Conservation (phyloP, 441 rosid genomes). For the Adansonia gregorii region DNA sequence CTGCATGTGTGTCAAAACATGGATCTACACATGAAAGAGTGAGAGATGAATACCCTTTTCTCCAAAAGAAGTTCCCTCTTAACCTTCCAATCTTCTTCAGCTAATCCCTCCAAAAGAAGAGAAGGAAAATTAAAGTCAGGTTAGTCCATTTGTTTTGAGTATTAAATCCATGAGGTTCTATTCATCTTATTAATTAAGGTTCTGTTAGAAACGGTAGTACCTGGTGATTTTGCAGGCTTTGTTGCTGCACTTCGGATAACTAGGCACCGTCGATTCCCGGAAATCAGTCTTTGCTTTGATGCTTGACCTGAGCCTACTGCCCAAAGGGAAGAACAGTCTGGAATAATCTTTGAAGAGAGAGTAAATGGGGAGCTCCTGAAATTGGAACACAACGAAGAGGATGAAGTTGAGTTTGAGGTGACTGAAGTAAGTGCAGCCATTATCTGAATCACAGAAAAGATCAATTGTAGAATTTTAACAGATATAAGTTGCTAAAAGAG, state of each 20-base stretch:
- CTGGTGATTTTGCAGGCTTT: constrained; percentile 82
- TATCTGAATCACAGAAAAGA: constrained; percentile 19
- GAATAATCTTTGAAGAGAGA: constrained; percentile 34
- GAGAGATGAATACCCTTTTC: constrained; percentile 60
- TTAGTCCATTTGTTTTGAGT: constrained; percentile 17
- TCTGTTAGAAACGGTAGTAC: constrained; percentile 36
- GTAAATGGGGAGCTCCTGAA: constrained; percentile 35
- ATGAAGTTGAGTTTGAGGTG: constrained; percentile 47
- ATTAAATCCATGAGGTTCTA: not conserved
- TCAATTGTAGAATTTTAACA: not conserved
- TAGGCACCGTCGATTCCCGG: constrained; percentile 33
- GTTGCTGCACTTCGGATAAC: constrained; percentile 64
- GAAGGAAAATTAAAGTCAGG: constrained; percentile 28
- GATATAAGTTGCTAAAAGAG: not conserved
- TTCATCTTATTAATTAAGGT: not conserved
- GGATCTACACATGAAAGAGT: not conserved
- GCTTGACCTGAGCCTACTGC: constrained; percentile 31
- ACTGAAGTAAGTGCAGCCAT: constrained; percentile 69
- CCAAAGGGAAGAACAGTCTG: constrained; percentile 21
- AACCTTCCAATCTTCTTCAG: constrained; percentile 91
- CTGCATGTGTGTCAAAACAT: not conserved
- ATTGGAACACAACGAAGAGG: constrained; percentile 40
- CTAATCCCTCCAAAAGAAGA: constrained; percentile 56
- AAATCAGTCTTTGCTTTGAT: constrained; percentile 25
- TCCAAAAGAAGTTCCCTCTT: constrained; percentile 76